Evolutionary conservation across 1,139 yeast species (phyloP).

Genomic region (Pichia sp.): DNA sequence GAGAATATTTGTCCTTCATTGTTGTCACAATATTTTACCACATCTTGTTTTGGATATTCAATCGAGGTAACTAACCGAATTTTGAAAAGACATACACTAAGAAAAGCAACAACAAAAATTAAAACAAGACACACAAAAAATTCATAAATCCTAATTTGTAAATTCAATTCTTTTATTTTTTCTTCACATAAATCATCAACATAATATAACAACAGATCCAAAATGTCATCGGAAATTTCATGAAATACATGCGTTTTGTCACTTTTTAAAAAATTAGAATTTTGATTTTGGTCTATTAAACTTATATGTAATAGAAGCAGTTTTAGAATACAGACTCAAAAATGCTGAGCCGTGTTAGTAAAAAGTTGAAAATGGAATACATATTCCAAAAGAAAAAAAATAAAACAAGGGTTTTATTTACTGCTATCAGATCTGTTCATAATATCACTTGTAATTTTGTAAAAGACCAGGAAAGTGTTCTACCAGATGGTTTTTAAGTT

Average conservation of each 20-base stretch:
- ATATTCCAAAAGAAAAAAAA: no score
- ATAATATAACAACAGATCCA: conserved; percentile 10
- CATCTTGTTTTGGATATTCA: no score
- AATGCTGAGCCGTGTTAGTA: conserved; percentile 11
- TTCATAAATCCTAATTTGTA: conserved; percentile 6
- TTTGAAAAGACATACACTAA: neutral
- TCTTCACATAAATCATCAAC: conserved; percentile 13
- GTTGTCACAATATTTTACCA: no score
- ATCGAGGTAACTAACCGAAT: neutral
- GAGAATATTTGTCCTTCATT: no score
- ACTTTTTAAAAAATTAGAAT: neutral
- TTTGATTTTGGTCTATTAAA: no score
- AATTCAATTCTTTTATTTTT: conserved; percentile 4
- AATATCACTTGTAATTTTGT: no score
- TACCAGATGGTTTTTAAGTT: no score
- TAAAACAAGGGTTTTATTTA: no score
- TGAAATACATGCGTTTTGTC: neutral
- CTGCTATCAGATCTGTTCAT: no score
- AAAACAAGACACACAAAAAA: neutral
- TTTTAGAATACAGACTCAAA: neutral
- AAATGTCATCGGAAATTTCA: conserved; percentile 2
- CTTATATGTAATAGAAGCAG: no score
- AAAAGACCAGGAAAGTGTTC: no score
- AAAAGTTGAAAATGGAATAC: neutral
- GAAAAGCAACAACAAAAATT: neutral